phyloP scores from a whole-genome alignment of 306 rosid genomes.

The Trifolium pratense region DNA sequence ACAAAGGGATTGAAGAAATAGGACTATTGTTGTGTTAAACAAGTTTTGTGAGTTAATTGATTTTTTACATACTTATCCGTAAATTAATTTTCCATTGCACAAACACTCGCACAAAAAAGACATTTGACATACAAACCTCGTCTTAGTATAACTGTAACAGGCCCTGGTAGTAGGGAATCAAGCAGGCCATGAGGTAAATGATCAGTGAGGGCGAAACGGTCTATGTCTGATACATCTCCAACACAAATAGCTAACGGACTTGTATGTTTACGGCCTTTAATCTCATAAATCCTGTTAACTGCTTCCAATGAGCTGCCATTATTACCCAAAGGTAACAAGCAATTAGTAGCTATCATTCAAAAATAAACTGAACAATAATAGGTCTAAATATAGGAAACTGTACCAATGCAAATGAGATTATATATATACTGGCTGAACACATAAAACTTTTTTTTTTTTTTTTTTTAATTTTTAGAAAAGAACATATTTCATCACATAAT shows the following conservation, averaged over 20 bases:
- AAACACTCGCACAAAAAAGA: not conserved
- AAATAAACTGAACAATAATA: not conserved
- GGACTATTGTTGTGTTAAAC: constrained; percentile 12
- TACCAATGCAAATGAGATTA: constrained; percentile 16
- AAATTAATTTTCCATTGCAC: constrained; percentile 5
- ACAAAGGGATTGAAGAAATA: constrained; percentile 14
- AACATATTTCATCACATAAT: too few species aligned
- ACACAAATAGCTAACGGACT: constrained; percentile 89
- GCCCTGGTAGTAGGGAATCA: constrained; percentile 88
- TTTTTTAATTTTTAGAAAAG: too few species aligned
- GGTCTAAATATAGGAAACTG: constrained; percentile 18
- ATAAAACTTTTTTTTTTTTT: too few species aligned
- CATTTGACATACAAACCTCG: constrained; percentile 63
- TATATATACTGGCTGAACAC: not conserved
- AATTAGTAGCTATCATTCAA: constrained; percentile 1
- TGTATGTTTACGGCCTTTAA: constrained; percentile 77
- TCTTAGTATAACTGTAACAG: constrained; percentile 78
- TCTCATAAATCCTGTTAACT: constrained; percentile 74
- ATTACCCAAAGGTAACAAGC: constrained; percentile 31
- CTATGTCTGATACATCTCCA: constrained; percentile 67
- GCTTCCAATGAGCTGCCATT: constrained; percentile 73
- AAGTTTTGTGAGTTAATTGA: not conserved
- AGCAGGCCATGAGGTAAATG: constrained; percentile 79
- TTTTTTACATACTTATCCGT: not conserved
- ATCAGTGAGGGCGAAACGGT: constrained; percentile 69